Evolutionary conservation across 352 stramenopile genomes (phyloP).

Genomic region (Globisporangium carolinianum): DNA sequence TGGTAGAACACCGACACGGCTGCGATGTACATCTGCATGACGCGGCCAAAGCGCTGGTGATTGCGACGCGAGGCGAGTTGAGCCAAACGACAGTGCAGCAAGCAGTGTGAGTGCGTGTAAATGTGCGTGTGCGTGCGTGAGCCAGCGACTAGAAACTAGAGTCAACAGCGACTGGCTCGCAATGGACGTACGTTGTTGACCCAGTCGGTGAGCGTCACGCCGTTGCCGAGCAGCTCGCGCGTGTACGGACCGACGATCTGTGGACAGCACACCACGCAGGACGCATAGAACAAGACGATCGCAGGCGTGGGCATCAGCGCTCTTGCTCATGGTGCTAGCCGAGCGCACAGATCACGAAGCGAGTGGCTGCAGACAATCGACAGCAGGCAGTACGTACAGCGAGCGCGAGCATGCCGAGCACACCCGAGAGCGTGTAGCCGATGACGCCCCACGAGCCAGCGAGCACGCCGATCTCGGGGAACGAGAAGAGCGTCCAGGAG

Average conservation of each 20-base stretch:
- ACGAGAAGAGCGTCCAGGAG: conserved; percentile 71
- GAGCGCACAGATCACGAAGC: too few relatives aligned
- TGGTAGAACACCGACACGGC: conserved; percentile 76
- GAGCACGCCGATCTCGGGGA: conserved; percentile 65
- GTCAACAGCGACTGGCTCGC: not conserved
- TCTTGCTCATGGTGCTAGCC: too few relatives aligned
- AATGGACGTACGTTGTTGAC: conserved; percentile 28
- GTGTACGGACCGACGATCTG: conserved; percentile 48
- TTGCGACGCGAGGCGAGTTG: not conserved
- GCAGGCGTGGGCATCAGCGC: not conserved
- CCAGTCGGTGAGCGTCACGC: conserved; percentile 70
- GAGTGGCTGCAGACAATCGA: too few relatives aligned
- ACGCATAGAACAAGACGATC: not conserved
- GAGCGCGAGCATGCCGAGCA: conserved; percentile 51
- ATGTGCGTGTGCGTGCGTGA: not conserved
- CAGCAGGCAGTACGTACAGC: conserved; percentile 16
- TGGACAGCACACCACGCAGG: not conserved
- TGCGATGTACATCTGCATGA: conserved; percentile 61
- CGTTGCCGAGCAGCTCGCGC: conserved; percentile 52
- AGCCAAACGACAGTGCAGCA: not conserved
- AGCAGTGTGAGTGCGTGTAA: not conserved
- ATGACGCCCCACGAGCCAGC: conserved; percentile 72
- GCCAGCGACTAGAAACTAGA: not conserved
- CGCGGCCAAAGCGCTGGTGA: conserved; percentile 48
- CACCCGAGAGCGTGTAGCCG: conserved; percentile 60